Conservation (phyloP, 2,329 filamentous ascomycete genomes). For the Cercospora brassicicola region DNA sequence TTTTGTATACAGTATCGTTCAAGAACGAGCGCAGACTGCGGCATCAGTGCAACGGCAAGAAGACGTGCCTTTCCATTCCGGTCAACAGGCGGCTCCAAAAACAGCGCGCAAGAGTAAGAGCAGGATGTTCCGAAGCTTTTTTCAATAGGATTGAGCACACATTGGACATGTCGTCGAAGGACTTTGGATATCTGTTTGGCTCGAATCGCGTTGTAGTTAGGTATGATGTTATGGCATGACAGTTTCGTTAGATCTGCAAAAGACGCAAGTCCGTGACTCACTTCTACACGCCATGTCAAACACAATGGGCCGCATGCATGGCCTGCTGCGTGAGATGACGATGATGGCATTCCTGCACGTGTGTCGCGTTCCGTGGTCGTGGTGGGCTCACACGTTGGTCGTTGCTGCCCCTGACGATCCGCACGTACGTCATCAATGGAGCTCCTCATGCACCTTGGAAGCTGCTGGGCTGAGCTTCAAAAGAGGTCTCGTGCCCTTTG, state of each 20-base stretch:
- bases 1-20: conserved; percentile 30
- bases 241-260: background rate
- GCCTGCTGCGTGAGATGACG: background rate
- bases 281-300: background rate
- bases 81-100: conserved; percentile 16
- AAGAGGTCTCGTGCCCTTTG: conserved; percentile 12
- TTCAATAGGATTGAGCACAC: conserved; percentile 19
- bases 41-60: conserved; percentile 20
- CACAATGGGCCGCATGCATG: background rate
- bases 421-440: conserved; percentile 9
- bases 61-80: background rate
- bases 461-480: conserved; percentile 17
- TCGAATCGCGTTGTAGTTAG: background rate
- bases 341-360: conserved; percentile 6
- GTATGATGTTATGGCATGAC: background rate
- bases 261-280: background rate
- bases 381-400: conserved; percentile 5
- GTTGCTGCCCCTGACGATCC: conserved; percentile 11
- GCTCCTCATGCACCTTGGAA: conserved; percentile 15
- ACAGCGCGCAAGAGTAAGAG: conserved; percentile 33
- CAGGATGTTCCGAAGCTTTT: conserved; percentile 30
- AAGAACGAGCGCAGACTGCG: conserved; percentile 24
- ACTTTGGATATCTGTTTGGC: conserved; percentile 7
- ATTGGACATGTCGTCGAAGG: background rate
- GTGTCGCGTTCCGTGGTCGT: conserved; percentile 1